Evolutionary conservation across 495 filamentous ascomycete genomes (phyloP).

Genomic region (Saxophila tyrrhenica): DNA sequence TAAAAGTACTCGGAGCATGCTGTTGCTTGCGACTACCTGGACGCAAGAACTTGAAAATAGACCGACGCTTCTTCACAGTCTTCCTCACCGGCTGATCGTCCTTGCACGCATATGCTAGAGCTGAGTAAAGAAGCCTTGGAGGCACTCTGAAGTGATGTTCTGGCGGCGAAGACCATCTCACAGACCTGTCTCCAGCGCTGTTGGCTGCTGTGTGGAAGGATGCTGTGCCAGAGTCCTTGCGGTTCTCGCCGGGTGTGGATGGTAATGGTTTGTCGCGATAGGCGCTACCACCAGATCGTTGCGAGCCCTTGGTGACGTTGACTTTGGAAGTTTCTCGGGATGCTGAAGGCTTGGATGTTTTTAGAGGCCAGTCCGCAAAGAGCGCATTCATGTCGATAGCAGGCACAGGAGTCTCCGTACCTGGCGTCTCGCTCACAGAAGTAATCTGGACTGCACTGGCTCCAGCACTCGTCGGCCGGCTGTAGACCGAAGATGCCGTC

Average conservation of each 20-base stretch:
- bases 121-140: no score
- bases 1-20: no score
- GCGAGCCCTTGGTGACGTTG: neutral
- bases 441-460: neutral
- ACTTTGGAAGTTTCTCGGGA: neutral
- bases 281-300: neutral
- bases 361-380: slow-evolving; percentile 4
- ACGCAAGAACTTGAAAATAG: slow-evolving; percentile 20
- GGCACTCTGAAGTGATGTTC: no score
- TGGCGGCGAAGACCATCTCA: slow-evolving; percentile 6
- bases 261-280: neutral
- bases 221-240: neutral
- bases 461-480: slow-evolving; percentile 6
- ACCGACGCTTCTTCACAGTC: slow-evolving; percentile 12
- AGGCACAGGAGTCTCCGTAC: neutral
- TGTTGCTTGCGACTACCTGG: slow-evolving; percentile 16
- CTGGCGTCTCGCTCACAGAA: neutral
- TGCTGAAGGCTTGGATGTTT: neutral
- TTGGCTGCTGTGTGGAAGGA: slow-evolving; percentile 1
- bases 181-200: neutral
- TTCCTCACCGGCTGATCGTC: slow-evolving; percentile 11
- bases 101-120: slow-evolving; percentile 6
- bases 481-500: slow-evolving; percentile 12
- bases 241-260: neutral
- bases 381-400: neutral